Percentiles rank a stretch among this genome's conserved stretches.
Evolutionary conservation across 2,329 filamentous ascomycete genomes (phyloP).

Genomic region (Bipolaris gigantea): DNA sequence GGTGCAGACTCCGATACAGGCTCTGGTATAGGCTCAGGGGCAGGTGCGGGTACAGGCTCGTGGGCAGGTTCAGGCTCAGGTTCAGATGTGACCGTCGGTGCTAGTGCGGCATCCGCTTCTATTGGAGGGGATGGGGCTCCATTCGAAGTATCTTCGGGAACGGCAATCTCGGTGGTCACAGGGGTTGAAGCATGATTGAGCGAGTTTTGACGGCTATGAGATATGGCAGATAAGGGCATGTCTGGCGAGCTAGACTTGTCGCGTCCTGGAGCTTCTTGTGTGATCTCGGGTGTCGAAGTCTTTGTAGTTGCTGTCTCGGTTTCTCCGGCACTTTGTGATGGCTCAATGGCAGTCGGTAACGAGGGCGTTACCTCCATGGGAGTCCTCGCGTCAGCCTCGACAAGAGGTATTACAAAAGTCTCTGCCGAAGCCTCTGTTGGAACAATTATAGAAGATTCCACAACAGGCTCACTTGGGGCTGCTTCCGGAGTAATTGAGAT

Average conservation of each 20-base stretch:
- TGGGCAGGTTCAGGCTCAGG: constrained; percentile 6
- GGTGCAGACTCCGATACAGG: neutral
- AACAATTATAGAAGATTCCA: neutral
- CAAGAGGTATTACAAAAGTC: neutral
- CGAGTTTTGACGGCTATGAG: constrained; percentile 47
- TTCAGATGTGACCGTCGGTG: neutral
- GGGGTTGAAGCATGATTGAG: constrained; percentile 30
- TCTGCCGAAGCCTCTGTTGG: neutral
- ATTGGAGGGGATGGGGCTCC: constrained; percentile 3
- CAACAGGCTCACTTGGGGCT: neutral
- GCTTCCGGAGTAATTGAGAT: constrained; percentile 9
- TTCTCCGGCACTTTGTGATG: constrained; percentile 8
- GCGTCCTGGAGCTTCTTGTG: constrained; percentile 13
- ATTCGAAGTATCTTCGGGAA: constrained; percentile 8
- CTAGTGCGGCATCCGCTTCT: constrained; percentile 6
- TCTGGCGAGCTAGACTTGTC: constrained; percentile 49
- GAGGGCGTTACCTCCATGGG: constrained; percentile 6
- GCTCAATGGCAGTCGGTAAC: constrained; percentile 10
- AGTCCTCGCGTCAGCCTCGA: neutral
- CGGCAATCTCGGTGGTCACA: constrained; percentile 10
- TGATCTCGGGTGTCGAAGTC: constrained; percentile 6
- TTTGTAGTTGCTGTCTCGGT: constrained; percentile 8
- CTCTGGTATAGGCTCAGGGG: constrained; percentile 1
- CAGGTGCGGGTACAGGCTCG: neutral
- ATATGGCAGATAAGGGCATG: constrained; percentile 42